Percentiles rank a stretch among this genome's conserved stretches.
Conservation (phyloP, 176 grass and related monocot species). For the Saccharum officinarum region DNA sequence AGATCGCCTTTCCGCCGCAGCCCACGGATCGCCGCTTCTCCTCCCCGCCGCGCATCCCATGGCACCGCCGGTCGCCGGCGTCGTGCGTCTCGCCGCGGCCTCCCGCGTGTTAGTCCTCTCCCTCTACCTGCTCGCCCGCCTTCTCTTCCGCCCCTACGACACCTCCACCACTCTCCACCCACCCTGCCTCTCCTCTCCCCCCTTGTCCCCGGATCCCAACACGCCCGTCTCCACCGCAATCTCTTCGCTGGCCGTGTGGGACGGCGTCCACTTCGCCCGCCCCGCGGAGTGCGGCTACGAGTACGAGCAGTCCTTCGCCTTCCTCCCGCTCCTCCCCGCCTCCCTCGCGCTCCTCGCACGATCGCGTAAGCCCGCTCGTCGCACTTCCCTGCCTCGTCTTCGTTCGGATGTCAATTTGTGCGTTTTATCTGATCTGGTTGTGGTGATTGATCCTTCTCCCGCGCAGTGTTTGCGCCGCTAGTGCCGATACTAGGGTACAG, state of each 20-base stretch:
- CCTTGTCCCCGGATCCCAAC: background rate
- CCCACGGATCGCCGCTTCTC: background rate
- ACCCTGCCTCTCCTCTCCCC: constrained; percentile 48
- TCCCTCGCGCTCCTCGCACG: constrained; percentile 66
- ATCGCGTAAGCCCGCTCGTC: constrained; percentile 46
- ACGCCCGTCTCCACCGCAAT: constrained; percentile 34
- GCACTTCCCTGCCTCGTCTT: background rate
- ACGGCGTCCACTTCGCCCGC: constrained; percentile 81
- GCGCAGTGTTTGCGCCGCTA: constrained; percentile 65
- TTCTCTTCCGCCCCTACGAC: constrained; percentile 84
- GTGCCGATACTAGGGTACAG: constrained; percentile 69
- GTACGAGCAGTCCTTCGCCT: constrained; percentile 93
- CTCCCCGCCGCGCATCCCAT: background rate
- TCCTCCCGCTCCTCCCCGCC: constrained; percentile 75
- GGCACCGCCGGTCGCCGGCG: constrained; percentile 1
- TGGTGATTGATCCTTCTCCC: background rate
- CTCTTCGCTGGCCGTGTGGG: constrained; percentile 77
- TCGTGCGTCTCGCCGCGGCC: constrained; percentile 43
- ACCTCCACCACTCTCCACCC: constrained; percentile 78
- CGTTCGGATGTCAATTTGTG: background rate
- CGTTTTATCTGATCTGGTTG: constrained; percentile 40
- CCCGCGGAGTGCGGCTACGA: constrained; percentile 91
- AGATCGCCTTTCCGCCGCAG: background rate
- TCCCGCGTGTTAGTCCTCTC: constrained; percentile 62
- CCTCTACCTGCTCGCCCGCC: constrained; percentile 57